phyloP scores from a whole-genome alignment of 148 eudicot genomes.

The Fagopyrum tataricum region DNA sequence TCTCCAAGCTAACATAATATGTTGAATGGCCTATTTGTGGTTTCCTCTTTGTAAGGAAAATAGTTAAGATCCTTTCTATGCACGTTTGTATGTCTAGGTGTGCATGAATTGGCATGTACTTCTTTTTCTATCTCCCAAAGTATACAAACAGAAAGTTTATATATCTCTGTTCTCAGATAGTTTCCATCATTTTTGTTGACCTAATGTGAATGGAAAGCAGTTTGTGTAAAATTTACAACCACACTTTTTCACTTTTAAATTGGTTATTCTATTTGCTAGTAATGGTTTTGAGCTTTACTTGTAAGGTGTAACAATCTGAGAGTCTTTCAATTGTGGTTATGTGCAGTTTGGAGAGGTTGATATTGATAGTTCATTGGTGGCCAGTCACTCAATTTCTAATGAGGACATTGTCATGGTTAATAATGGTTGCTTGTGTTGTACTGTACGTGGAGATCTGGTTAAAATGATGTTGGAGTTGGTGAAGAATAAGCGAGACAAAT shows the following conservation, averaged over 20 bases:
- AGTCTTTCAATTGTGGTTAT: background rate
- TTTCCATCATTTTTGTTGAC: no score
- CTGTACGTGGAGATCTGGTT: constrained; percentile 90
- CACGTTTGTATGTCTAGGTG: no score
- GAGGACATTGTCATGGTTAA: constrained; percentile 92
- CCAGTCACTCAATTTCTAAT: constrained; percentile 82
- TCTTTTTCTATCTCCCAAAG: background rate
- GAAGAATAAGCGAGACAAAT: constrained; percentile 61
- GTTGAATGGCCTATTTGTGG: no score
- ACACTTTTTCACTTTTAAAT: background rate
- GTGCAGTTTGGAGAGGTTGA: constrained; percentile 94
- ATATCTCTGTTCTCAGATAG: no score
- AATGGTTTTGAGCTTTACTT: background rate
- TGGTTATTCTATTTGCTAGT: background rate
- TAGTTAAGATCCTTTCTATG: no score
- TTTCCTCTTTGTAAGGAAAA: no score
- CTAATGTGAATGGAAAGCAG: no score
- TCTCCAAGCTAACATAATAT: background rate
- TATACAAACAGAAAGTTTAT: no score
- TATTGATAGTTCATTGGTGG: constrained; percentile 91
- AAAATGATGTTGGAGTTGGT: constrained; percentile 83
- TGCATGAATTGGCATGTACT: background rate
- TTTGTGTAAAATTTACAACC: background rate
- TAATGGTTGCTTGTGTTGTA: constrained; percentile 93
- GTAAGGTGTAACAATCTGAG: background rate